phyloP scores from a whole-genome alignment of 2,329 filamentous ascomycete genomes.

The Helotiales sp. region DNA sequence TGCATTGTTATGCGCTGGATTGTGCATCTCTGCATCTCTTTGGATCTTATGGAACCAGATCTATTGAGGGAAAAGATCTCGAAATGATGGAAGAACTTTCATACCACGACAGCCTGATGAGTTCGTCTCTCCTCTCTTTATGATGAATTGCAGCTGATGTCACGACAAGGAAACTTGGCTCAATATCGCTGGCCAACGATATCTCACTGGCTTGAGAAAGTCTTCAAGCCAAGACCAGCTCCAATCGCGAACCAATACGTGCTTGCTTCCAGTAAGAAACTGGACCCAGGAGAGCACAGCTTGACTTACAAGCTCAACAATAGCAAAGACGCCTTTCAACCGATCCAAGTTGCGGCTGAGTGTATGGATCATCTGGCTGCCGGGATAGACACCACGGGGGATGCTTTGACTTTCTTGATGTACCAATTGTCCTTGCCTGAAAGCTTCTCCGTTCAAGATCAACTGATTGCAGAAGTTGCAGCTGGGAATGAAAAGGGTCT shows the following conservation, averaged over 20 bases:
- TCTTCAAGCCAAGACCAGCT: constrained; percentile 58
- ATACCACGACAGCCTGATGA: constrained; percentile 66
- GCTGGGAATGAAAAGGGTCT: constrained; percentile 40
- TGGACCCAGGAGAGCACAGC: constrained; percentile 52
- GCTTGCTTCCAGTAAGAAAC: constrained; percentile 48
- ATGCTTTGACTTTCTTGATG: constrained; percentile 70
- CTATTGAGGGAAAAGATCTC: constrained; percentile 57
- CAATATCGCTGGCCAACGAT: constrained; percentile 85
- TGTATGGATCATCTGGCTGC: constrained; percentile 70
- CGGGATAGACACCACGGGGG: constrained; percentile 71
- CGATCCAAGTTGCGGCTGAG: constrained; percentile 62
- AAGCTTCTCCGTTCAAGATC: constrained; percentile 50
- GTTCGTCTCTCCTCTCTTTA: constrained; percentile 41
- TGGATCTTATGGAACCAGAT: constrained; percentile 63
- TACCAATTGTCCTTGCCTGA: constrained; percentile 66
- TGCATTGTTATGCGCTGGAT: constrained; percentile 70
- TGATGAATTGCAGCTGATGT: neutral
- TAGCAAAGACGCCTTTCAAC: constrained; percentile 48
- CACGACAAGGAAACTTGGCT: constrained; percentile 49
- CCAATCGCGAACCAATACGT: constrained; percentile 62
- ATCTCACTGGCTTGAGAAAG: constrained; percentile 93
- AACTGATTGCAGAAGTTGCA: constrained; percentile 53
- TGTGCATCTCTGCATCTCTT: constrained; percentile 71
- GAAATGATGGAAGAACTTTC: constrained; percentile 69
- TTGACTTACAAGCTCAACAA: constrained; percentile 59